Evolutionary conservation across 73 alveolate species (phyloP).

Genomic region (Paramecium bursaria): DNA sequence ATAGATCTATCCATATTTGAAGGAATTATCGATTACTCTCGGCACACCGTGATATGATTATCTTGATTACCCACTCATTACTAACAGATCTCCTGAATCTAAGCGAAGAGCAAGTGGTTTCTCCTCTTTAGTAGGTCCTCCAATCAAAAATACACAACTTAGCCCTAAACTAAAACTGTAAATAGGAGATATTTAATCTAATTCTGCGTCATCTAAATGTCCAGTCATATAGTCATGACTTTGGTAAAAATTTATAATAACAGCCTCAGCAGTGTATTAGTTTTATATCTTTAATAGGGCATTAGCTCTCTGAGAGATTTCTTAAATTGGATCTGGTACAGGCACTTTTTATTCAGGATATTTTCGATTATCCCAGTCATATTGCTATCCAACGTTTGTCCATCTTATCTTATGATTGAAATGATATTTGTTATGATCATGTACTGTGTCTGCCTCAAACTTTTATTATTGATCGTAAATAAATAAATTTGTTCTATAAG

Average conservation of each 20-base stretch:
- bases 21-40: conserved; percentile 49
- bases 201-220: conserved; percentile 68
- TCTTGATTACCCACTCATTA: conserved; percentile 69
- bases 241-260: conserved; percentile 43
- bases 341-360: conserved; percentile 58
- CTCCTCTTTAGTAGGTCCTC: conserved; percentile 64
- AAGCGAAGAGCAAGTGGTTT: conserved; percentile 56
- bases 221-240: conserved; percentile 64
- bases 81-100: conserved; percentile 67
- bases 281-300: conserved; percentile 26
- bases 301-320: conserved; percentile 51
- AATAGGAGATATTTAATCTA: conserved; percentile 60
- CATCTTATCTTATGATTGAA: conserved; percentile 67
- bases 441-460: conserved; percentile 34
- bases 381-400: conserved; percentile 65
- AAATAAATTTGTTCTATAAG: conserved; percentile 68
- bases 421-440: conserved; percentile 49
- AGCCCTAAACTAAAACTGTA: conserved; percentile 59
- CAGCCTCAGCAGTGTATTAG: conserved; percentile 59
- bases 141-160: conserved; percentile 49
- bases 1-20: conserved; percentile 1
- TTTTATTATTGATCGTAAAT: conserved; percentile 41
- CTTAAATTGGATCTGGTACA: conserved; percentile 62
- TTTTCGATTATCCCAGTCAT: conserved; percentile 68
- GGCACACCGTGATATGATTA: conserved; percentile 68